Evolutionary conservation across 495 filamentous ascomycete species (phyloP).

Genomic region (Tuber indicum): DNA sequence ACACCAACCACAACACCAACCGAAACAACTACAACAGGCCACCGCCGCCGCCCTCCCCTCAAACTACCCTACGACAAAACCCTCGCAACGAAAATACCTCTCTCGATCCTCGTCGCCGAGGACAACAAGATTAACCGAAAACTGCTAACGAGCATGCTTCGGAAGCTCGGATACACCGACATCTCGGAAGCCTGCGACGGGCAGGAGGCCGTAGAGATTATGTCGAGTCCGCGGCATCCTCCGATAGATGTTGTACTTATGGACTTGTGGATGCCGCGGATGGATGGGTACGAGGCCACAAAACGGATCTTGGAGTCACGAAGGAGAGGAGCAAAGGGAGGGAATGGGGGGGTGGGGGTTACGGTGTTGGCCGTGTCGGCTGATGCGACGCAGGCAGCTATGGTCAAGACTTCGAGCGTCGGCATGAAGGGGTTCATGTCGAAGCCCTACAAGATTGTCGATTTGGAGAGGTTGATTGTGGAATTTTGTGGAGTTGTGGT

Average conservation of each 20-base stretch:
- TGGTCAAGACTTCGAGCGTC: conserved; percentile 57
- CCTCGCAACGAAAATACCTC: conserved; percentile 31
- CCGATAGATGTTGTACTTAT: conserved; percentile 65
- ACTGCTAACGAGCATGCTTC: conserved; percentile 63
- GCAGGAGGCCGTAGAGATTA: conserved; percentile 62
- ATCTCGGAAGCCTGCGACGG: conserved; percentile 68
- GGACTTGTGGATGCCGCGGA: conserved; percentile 82
- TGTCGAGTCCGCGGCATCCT: conserved; percentile 45
- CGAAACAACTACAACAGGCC: conserved; percentile 13
- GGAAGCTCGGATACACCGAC: conserved; percentile 60
- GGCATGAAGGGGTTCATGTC: conserved; percentile 75
- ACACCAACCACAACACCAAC: neutral
- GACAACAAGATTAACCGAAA: conserved; percentile 77
- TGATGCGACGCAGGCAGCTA: conserved; percentile 63
- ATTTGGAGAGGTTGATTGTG: conserved; percentile 61
- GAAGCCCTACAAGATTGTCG: conserved; percentile 68
- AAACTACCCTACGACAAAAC: conserved; percentile 22
- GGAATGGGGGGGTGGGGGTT: conserved; percentile 20
- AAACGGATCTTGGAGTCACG: conserved; percentile 56
- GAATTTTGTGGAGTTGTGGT: conserved; percentile 50
- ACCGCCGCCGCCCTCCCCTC: neutral
- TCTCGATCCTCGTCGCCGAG: conserved; percentile 70
- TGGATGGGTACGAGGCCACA: conserved; percentile 75
- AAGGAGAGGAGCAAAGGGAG: conserved; percentile 36
- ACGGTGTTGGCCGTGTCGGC: conserved; percentile 68